Evolutionary conservation across 257 asterid species (phyloP).

Genomic region (Solanum virginianum): DNA sequence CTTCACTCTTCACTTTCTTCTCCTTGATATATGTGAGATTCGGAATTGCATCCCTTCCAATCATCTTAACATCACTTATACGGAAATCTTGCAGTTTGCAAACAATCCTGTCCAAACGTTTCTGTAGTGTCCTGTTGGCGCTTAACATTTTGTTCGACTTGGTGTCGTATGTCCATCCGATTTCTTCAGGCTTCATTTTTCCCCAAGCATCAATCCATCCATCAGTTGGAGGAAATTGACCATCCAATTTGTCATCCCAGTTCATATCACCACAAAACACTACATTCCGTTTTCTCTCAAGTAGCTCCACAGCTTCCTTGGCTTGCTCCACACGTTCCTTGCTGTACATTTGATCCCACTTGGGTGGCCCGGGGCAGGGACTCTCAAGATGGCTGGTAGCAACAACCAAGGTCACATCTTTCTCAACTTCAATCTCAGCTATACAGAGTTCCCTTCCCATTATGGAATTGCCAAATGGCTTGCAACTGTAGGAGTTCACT

Average conservation of each 20-base stretch:
- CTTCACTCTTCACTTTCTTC: conserved; percentile 59
- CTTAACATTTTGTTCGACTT: conserved; percentile 84
- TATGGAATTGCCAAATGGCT: conserved; percentile 54
- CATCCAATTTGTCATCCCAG: conserved; percentile 87
- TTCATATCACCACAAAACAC: conserved; percentile 95
- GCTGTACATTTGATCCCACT: conserved; percentile 92
- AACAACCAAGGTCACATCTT: conserved; percentile 34
- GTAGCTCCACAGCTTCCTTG: conserved; percentile 53
- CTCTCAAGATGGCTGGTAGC: conserved; percentile 96
- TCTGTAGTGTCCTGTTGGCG: conserved; percentile 54
- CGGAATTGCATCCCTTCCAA: conserved; percentile 73
- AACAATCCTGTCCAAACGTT: conserved; percentile 63
- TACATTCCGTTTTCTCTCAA: conserved; percentile 43
- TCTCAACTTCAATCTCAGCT: conserved; percentile 49
- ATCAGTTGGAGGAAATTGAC: conserved; percentile 54
- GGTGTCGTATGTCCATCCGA: conserved; percentile 89
- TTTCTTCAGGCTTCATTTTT: conserved; percentile 53
- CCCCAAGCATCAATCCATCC: conserved; percentile 94
- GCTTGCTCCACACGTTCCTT: conserved; percentile 84
- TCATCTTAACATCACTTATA: conserved; percentile 51
- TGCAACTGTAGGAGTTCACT: conserved; percentile 51
- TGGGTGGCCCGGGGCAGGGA: conserved; percentile 86
- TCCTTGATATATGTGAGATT: conserved; percentile 44
- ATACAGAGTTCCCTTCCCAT: conserved; percentile 79
- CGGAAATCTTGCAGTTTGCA: conserved; percentile 62